Evolutionary conservation across 169 alveolate genomes (phyloP), one percentile per base, ranked within the genome.

Genomic region (Eimeria maxima): DNA sequence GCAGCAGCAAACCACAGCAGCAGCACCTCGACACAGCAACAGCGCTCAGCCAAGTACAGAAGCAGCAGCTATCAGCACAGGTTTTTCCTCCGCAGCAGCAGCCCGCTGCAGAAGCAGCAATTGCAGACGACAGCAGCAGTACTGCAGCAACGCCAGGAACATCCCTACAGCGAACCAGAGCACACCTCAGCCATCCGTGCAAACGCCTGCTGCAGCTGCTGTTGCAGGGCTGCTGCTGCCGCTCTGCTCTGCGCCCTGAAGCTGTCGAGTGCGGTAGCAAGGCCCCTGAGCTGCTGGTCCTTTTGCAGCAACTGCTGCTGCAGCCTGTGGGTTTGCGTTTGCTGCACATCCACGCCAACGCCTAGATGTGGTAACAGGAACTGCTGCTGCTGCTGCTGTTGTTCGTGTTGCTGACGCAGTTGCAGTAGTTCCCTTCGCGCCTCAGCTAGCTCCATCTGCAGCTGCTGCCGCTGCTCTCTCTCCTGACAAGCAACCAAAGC

Each of bases 381-480:
- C 63, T 81, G 90, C 73, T 81, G 90, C 90, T 81, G 90, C 73
- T 81, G 90, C 47, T 81, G 90, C 90, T 81, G 90, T 71, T 81
- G 90, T 50, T 81, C 63, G 20, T 81, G 90, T 71, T 81, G 90
- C 71, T 81, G 90, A 33, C 50, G 90, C 71, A 81, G 67, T 71
- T 50, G 71, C 67, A 81, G 71, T 57, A 81, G 47, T 20, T 81
- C 69, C 90, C 71, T 81, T 47, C 50, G 90, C 29, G 55, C 22
- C 90, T 81, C 90, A 11, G 73, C 69, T 18, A 81, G 90, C 67
- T 81, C 90, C 29, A 16, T 50, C 45, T 81, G 53, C 73, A 81
- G 45, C 90, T 50, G 90, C 90, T 81, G 90, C 73, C 90, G 90
- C 73, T 81, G 90, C 45, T 44, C 29, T 27, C 71, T 45, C 55